Base-by-base conservation (phyloP, 1,284 basidiomycete species). In the Apiotrichum veenhuisii region DNA sequence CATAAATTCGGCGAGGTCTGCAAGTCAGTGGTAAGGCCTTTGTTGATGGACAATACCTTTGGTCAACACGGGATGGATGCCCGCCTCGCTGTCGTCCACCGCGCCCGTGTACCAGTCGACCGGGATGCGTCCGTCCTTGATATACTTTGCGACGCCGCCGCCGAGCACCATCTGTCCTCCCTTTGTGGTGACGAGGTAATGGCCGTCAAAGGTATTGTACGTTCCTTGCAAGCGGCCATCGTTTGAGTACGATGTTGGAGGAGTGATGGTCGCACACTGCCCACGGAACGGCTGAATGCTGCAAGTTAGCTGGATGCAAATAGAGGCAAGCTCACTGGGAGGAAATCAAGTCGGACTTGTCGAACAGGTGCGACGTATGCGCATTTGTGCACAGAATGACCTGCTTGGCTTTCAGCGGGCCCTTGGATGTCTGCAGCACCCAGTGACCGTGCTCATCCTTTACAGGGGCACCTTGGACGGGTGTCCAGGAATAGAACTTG, bases 371-470 rank as follows among this genome's bases (percentile, higher is more conserved):
- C 11, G 23, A 41, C 15, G 67, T 70, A 52, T 70, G 64, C 17
- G 68, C 68, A 50, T 70, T 70, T 9, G 65, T 64, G 53, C 65
- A 67, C 41, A 71, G 44, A 0, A 71, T 51, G 14, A 71, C 64
- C 33, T 55, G 42, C 14, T 23, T 20, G 2, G 69, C 64, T 1
- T 11, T 34, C 30, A 71, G 60, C 5, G n/a, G 22, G 0, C 69
- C 69, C 46, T 58, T 55, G 7, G 48, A 26, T 15, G 64, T 66
- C 46, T 46, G 34, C 36, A 65, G 55, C 4, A 34, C 45, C 64
- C 60, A 63, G 18, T n/a, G 4, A 5, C 38, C 49, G 12, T 54
- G 55, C 8, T 41, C 41, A 8, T 27, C 33, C 12, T 22, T 18
- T 10, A 12, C 12, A 5, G 58, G 59, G 26, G 62, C 46, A 0